A percentile compares a stretch with the other conserved stretches of the same genome.
These are phyloP conservation scores for Amylostereum areolatum DNA, from an alignment of 1,284 basidiomycete species.

Conservation along the genomic window DNA sequence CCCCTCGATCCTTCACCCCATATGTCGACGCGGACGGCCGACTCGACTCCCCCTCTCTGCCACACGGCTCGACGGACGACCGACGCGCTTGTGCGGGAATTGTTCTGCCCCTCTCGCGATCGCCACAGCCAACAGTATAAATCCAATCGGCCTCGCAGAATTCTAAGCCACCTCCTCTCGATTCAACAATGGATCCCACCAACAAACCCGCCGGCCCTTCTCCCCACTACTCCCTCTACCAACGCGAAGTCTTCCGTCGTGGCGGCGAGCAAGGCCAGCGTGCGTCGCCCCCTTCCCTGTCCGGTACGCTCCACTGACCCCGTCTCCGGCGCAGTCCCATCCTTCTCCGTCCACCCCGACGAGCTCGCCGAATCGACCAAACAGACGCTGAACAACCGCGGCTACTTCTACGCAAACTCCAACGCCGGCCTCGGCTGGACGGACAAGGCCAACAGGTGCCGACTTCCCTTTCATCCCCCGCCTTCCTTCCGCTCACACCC, in stretches of 20 bases:
- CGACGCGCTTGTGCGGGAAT: too few relatives aligned
- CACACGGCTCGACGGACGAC: too few relatives aligned
- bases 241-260: constrained; percentile 44
- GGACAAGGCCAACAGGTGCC: constrained; percentile 44
- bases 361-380: constrained; percentile 44
- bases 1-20: too few relatives aligned
- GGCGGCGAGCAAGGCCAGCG: constrained; percentile 35
- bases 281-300: constrained; percentile 15
- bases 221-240: constrained; percentile 51
- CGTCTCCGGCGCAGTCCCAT: constrained; percentile 20
- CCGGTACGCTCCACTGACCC: neutral
- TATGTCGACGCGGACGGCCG: too few relatives aligned
- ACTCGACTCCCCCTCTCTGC: too few relatives aligned
- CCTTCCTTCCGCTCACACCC: neutral
- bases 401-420: constrained; percentile 51
- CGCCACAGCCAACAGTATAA: too few relatives aligned
- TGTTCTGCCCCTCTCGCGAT: too few relatives aligned
- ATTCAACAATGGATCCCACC: constrained; percentile 41
- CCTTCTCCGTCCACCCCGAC: constrained; percentile 42
- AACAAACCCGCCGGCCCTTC: constrained; percentile 47
- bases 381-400: constrained; percentile 44
- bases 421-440: constrained; percentile 55
- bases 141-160: too few relatives aligned
- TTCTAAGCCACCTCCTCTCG: too few relatives aligned
- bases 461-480: constrained; percentile 1